Conservation (phyloP, 139 green algal genomes). For the Dunaliella sp. region DNA sequence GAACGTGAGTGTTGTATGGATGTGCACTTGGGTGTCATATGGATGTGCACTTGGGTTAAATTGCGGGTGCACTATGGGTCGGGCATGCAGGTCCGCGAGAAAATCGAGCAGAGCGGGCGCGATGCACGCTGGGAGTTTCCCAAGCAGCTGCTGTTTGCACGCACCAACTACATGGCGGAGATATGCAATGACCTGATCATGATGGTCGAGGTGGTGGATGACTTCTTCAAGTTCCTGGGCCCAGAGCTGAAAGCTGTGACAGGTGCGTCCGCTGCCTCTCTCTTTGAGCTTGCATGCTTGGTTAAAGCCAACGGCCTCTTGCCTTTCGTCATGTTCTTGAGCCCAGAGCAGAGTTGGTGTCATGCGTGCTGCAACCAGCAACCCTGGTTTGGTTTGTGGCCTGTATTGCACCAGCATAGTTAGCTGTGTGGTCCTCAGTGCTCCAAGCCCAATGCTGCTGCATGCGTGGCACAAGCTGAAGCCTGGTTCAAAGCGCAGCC, state of each 20-base stretch:
- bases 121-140: slow-evolving; percentile 92
- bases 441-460: no score
- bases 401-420: no score
- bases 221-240: slow-evolving; percentile 89
- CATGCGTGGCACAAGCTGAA: no score
- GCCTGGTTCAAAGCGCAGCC: no score
- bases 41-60: not conserved
- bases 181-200: slow-evolving; percentile 76
- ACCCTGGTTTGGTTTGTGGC: no score
- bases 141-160: slow-evolving; percentile 81
- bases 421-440: no score
- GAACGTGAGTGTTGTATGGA: not conserved
- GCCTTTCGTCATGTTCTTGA: no score
- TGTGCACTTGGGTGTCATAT: not conserved
- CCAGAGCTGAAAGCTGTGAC: slow-evolving; percentile 92
- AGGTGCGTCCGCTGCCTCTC: no score
- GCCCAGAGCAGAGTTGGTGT: no score
- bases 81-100: slow-evolving; percentile 65
- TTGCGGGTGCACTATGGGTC: not conserved
- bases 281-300: no score
- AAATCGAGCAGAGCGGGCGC: slow-evolving; percentile 78
- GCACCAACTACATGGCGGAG: slow-evolving; percentile 82
- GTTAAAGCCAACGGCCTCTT: no score
- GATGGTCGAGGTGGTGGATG: slow-evolving; percentile 84
- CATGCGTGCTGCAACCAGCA: no score